These are phyloP conservation scores for Tieghemiomyces parasiticus DNA, from an alignment of 192 early-diverging fungal genomes.

Conservation along the genomic window DNA sequence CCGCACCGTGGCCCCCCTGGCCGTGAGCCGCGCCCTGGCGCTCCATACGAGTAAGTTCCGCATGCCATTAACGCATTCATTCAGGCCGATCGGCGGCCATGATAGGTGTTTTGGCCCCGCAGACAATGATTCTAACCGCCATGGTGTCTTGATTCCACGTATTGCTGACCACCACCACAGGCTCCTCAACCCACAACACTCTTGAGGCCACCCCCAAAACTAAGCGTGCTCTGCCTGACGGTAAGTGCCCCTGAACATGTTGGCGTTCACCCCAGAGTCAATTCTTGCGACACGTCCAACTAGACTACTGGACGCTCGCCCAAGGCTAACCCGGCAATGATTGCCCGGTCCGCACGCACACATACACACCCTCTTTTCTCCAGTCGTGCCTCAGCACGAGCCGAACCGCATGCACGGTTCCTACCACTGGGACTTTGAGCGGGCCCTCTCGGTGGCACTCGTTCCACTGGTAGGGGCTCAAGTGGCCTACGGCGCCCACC, in stretches of 20 bases:
- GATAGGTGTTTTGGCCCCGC: too few species aligned
- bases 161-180: too few species aligned
- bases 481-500: conserved; percentile 61
- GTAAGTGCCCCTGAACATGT: neutral
- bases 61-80: too few species aligned
- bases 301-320: neutral
- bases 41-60: too few species aligned
- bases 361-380: conserved; percentile 4
- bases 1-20: too few species aligned
- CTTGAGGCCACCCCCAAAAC: neutral
- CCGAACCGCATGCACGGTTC: conserved; percentile 65
- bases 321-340: neutral
- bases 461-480: conserved; percentile 68
- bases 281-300: neutral
- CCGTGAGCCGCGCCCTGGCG: too few species aligned
- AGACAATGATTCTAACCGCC: too few species aligned
- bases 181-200: too few species aligned
- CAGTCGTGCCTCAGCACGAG: conserved; percentile 27
- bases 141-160: too few species aligned
- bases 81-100: too few species aligned
- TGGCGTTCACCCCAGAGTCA: neutral
- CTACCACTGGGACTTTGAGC: conserved; percentile 95
- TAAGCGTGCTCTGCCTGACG: neutral
- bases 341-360: neutral
- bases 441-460: conserved; percentile 56